phyloP scores from a whole-genome alignment of 129 eudicot genomes.

The Saussurea involucrata region DNA sequence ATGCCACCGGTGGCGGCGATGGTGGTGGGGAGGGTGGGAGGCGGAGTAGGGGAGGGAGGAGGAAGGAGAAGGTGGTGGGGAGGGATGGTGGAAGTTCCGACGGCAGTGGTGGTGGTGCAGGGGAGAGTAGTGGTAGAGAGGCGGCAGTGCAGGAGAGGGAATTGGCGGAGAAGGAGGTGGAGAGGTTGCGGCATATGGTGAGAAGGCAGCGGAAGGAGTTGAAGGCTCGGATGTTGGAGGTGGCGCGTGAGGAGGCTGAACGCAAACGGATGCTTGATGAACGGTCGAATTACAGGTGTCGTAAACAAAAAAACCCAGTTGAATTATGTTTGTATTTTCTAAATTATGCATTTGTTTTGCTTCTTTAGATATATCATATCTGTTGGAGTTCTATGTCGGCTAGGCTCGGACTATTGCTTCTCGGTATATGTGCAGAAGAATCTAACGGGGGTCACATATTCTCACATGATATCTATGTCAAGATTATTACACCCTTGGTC shows the following conservation, averaged over 20 bases:
- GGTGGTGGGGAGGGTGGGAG: conserved; percentile 12
- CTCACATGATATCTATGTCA: not conserved
- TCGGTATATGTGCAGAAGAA: not conserved
- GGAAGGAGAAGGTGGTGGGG: conserved; percentile 44
- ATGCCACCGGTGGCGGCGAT: conserved; percentile 7
- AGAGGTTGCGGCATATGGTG: conserved; percentile 82
- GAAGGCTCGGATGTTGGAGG: conserved; percentile 89
- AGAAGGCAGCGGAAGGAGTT: conserved; percentile 90
- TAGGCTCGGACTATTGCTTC: not conserved
- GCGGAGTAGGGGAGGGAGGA: conserved; percentile 43
- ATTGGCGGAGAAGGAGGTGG: conserved; percentile 96
- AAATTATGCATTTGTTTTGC: not conserved
- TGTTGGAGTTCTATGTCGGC: not conserved
- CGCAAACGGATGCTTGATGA: conserved; percentile 96
- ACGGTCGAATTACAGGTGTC: conserved; percentile 79
- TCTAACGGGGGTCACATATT: not conserved
- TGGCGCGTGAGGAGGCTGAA: conserved; percentile 89
- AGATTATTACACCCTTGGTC: not conserved
- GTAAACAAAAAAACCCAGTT: not conserved
- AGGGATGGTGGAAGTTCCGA: not conserved
- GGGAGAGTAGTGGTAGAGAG: conserved; percentile 55
- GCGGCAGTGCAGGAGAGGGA: conserved; percentile 82
- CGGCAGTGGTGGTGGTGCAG: conserved; percentile 4
- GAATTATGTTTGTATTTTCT: not conserved
- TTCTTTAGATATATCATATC: not conserved